A percentile compares a stretch with the other conserved stretches of the same genome.
These are phyloP conservation scores for Debaryomyces hansenii DNA, from an alignment of 805 yeast genomes.

Conservation along the genomic window DNA sequence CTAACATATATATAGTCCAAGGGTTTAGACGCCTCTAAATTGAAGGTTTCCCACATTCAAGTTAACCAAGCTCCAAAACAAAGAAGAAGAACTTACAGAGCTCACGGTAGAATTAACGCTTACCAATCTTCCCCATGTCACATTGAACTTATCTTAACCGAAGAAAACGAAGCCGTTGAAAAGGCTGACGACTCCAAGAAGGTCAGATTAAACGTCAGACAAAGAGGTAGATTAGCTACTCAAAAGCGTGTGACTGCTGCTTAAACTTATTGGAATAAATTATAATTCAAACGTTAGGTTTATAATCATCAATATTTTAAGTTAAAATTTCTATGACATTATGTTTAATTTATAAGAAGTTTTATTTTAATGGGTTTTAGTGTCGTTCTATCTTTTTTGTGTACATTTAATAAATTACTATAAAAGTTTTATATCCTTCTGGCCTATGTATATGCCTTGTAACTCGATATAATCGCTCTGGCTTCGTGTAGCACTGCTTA, in stretches of 20 bases:
- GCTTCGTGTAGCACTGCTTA: no score
- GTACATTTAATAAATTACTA: slow-evolving; percentile 13
- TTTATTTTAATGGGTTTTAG: slow-evolving; percentile 9
- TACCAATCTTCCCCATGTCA: slow-evolving; percentile 99
- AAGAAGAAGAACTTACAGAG: slow-evolving; percentile 99
- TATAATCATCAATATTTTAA: slow-evolving; percentile 2
- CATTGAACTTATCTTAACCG: slow-evolving; percentile 96
- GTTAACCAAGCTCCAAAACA: slow-evolving; percentile 99
- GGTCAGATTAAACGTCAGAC: slow-evolving; percentile 84
- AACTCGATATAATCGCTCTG: no score
- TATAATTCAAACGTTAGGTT: background rate
- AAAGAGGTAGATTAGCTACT: slow-evolving; percentile 86
- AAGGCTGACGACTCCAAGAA: slow-evolving; percentile 75
- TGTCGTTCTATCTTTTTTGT: slow-evolving; percentile 8
- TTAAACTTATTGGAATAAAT: slow-evolving; percentile 9
- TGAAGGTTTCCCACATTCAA: slow-evolving; percentile 97
- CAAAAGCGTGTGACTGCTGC: slow-evolving; percentile 82
- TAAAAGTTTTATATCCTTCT: background rate
- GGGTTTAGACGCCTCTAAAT: slow-evolving; percentile 95
- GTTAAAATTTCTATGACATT: slow-evolving; percentile 2
- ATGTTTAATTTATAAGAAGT: slow-evolving; percentile 2
- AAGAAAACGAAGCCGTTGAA: slow-evolving; percentile 89
- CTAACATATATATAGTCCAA: slow-evolving; percentile 44
- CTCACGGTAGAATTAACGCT: slow-evolving; percentile 99
- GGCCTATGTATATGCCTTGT: background rate